phyloP scores from a whole-genome alignment of 805 yeast species.

The Isabelozyma rhagii region DNA sequence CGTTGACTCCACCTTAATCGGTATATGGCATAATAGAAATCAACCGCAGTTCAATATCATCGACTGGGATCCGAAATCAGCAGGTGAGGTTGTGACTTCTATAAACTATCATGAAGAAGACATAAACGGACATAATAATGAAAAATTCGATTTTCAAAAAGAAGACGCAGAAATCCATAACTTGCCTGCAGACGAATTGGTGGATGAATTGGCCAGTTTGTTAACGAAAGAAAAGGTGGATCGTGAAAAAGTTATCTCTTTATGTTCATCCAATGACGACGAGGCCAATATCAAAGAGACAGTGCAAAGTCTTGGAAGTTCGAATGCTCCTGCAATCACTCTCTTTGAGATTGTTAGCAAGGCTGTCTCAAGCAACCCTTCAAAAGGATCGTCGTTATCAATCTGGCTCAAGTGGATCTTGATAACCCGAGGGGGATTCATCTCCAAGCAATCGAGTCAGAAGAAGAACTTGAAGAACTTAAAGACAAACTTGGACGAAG shows the following conservation, averaged over 20 bases:
- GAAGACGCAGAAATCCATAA: conserved; percentile 15
- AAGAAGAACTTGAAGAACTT: conserved; percentile 55
- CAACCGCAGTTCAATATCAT: conserved; percentile 22
- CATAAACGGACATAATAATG: conserved; percentile 10
- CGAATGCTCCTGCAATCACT: conserved; percentile 25
- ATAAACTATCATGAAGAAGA: conserved; percentile 8
- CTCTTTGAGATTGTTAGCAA: conserved; percentile 26
- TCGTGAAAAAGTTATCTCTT: conserved; percentile 11
- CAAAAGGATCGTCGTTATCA: conserved; percentile 25
- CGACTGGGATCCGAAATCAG: conserved; percentile 7
- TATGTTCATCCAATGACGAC: conserved; percentile 28
- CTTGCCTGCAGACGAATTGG: conserved; percentile 18
- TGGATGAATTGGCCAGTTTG: conserved; percentile 9
- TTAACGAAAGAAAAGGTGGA: conserved; percentile 9
- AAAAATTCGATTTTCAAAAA: conserved; percentile 5
- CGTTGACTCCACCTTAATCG: conserved; percentile 24
- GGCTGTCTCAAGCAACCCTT: conserved; percentile 25
- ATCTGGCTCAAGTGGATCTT: conserved; percentile 83
- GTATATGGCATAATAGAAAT: conserved; percentile 37
- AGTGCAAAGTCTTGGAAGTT: conserved; percentile 32
- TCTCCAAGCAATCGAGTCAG: conserved; percentile 50
- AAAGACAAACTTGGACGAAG: conserved; percentile 54
- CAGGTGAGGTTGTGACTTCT: conserved; percentile 9
- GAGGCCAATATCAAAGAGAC: conserved; percentile 28
- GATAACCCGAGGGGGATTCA: conserved; percentile 64